Evolutionary conservation across 805 yeast genomes (phyloP), one percentile per base, ranked within the genome.

Genomic region (Cyberlindnera samutprakarnensis): DNA sequence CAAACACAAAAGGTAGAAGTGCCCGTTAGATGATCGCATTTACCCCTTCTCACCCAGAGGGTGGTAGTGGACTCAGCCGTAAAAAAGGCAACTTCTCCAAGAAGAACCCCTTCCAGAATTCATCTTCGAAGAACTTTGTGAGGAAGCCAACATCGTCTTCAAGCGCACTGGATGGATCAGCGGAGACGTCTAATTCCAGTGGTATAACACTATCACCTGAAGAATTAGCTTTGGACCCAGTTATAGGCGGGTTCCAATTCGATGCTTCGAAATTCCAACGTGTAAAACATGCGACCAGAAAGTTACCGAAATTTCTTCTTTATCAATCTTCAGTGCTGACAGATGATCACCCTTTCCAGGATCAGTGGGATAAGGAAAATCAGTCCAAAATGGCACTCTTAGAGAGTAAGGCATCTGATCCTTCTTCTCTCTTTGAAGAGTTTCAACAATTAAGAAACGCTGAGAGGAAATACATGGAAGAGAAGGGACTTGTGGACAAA

Each of bases 391-490:
- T 87, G 78, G 43, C 56, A 3, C 51, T 58, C 13, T 52, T 78
- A 49, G 90, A 79, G 44, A 51, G 44, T 10, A 31, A 46, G 6
- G 64, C 72, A 1, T 61, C 64, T 3, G 94, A 86, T 50, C 60
- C 72, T 13, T 86, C 84, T 37, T 71, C 80, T 2, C 55, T 86
- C 7, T 86, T 81, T 54, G 94, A 84, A 44, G 75, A 75, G 28
- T 70, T 85, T 35, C 88, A 78, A 46, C 68, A 61, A 31, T 67
- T 83, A 74, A 67, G 95, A 35, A 87, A 79, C 13, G 54, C 51
- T 6, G 97, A 88, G 57, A 64, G 97, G 36, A 58, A 59, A 26
- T 66, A 73, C 34, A 87, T 88, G 95, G 95, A 87, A 48, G 56
- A 62, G 2, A 59, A 75, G 36, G 94, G 94, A 1, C 60, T 86